phyloP scores from a whole-genome alignment of 169 alveolate genomes.

The Amoebophrya sp. region DNA sequence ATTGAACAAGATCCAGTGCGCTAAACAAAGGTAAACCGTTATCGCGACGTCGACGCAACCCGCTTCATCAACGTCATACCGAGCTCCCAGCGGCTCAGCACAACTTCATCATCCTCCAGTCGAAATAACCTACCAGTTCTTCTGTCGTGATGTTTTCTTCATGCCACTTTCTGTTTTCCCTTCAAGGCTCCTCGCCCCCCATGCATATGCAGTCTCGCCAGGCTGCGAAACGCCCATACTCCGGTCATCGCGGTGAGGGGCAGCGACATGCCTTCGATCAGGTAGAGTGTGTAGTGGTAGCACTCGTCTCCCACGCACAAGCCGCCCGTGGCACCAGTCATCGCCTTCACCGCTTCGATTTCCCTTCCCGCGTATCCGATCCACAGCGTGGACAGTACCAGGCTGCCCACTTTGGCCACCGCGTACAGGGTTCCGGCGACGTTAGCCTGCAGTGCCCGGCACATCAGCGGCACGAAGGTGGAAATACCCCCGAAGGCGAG shows the following conservation, averaged over 20 bases:
- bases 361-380: background rate
- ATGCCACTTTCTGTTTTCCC: no score
- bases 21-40: no score
- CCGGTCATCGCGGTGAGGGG: background rate
- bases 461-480: background rate
- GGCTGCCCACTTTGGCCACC: background rate
- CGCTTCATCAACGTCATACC: no score
- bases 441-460: background rate
- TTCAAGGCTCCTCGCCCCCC: no score
- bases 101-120: no score
- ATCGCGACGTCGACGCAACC: no score
- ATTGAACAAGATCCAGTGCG: no score
- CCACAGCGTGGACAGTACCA: background rate
- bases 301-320: background rate
- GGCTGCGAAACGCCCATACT: background rate
- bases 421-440: background rate
- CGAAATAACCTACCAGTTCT: no score
- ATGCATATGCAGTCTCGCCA: no score
- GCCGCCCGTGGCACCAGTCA: background rate
- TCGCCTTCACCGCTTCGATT: background rate
- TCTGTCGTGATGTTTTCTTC: no score
- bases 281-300: background rate
- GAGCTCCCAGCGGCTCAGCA: no score
- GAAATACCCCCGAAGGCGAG: background rate
- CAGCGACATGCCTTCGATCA: background rate